Evolutionary conservation across 2,329 filamentous ascomycete genomes (phyloP), one percentile per base, ranked within the genome.

Genomic region (Monilinia vaccinii-corymbosi): DNA sequence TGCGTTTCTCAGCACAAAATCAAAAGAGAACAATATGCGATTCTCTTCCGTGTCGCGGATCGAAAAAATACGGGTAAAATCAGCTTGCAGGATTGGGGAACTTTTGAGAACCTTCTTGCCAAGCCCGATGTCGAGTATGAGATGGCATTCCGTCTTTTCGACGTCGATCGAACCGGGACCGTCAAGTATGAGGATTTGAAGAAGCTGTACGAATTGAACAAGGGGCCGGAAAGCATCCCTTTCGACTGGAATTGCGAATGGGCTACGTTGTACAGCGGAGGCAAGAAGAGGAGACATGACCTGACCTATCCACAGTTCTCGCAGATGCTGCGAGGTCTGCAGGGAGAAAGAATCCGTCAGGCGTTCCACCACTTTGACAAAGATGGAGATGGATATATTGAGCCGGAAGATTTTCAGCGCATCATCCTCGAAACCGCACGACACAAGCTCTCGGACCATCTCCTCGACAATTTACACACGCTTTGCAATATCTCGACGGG

Each of bases 41-140:
- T 99, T 71, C 88, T 99, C 51, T 99, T 99, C 76, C 80, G 81
- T 65, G 88, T 99, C 61, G 94, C 94, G 69, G 94, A 99, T 75
- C 85, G 89, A 68, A 84, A 83, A 66, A 82, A 79, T 66, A 79
- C 79, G 48, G 92, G 92, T 64, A 86, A 82, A 68, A 80, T 99
- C 67, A 88, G 78, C 68, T 77, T 97, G 58, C 79, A 85, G 62
- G 94, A 99, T 77, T 99, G 93, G 91, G 85, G 83, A 50, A 87
- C 88, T 65, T 99, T 97, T 75, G 90, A 97, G 77, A 95, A 96
- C 78, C 83, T 99, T 64, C 85, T 99, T 61, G 81, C 82, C 67
- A 97, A 97, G 77, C 89, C 94, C 63, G 94, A 97, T 72, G 94
- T 94, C 73, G 94, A 99, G 77, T 99, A 99, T 77, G 92, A 97